These are phyloP conservation scores for Saprolegnia parasitica DNA, from an alignment of 352 stramenopile genomes.

Conservation along the genomic window DNA sequence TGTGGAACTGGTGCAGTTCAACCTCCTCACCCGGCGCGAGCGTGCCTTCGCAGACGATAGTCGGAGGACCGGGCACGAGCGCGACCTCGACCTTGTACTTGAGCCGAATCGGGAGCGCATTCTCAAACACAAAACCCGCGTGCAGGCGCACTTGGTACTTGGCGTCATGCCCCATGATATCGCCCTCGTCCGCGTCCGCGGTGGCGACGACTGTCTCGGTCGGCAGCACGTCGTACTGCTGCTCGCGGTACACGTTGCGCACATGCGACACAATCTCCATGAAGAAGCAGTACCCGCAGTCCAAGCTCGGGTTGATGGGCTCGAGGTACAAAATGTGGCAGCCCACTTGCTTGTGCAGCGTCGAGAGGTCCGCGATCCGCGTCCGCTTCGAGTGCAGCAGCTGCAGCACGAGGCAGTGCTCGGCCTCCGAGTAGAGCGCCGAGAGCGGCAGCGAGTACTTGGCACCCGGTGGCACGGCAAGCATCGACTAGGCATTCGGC, in stretches of 20 bases:
- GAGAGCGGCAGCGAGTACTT: conserved; percentile 82
- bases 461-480: conserved; percentile 22
- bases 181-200: conserved; percentile 34
- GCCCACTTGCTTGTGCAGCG: conserved; percentile 57
- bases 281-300: conserved; percentile 73
- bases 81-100: conserved; percentile 68
- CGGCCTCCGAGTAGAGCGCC: conserved; percentile 70
- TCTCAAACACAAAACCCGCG: conserved; percentile 81
- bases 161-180: conserved; percentile 45
- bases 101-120: conserved; percentile 80
- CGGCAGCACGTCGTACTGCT: conserved; percentile 69
- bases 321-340: conserved; percentile 24
- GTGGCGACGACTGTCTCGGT: not conserved
- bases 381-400: conserved; percentile 81
- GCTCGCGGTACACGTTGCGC: conserved; percentile 84
- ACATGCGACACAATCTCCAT: conserved; percentile 77
- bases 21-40: conserved; percentile 80
- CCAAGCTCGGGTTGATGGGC: not conserved
- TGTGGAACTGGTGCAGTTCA: conserved; percentile 74
- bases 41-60: conserved; percentile 38
- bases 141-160: conserved; percentile 86
- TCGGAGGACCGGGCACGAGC: not conserved
- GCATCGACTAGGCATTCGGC: conserved; percentile 20
- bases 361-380: conserved; percentile 67
- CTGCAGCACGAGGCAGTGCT: conserved; percentile 81